Base-by-base conservation (phyloP, 192 early-diverging fungal species). In the Coemansia nantahalensis region DNA sequence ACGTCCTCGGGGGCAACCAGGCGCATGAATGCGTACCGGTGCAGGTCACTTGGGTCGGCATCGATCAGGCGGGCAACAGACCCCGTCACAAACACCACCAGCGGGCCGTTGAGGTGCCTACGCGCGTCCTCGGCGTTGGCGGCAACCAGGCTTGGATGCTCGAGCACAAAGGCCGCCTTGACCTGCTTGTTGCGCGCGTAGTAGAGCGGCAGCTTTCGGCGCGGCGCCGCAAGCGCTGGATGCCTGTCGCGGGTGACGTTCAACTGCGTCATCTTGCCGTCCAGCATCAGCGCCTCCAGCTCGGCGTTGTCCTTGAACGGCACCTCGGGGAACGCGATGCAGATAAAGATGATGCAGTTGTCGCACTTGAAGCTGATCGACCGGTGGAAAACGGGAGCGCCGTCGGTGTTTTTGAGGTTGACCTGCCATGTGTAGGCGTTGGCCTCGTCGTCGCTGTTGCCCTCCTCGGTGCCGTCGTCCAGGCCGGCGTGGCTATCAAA, bases 21-120 rank as follows among this genome's bases (percentile, higher is more conserved):
- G 50, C 51, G 35, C 33, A 65, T 33, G 44, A 65, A 65, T 14
- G 62, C 54, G 22, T 38, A 56, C 37, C 54, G 43, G 43, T 57
- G 21, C 10, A 65, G 13, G 33, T 65, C 64, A 18, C 48, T 38
- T 1, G 56, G 54, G 31, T 67, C 64, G 10, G 64, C 64, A 9
- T 67, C 64, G 5, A 67, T 52, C 0, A 67, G 51, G 21, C n/a
- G n/a, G n/a, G n/a, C n/a, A n/a, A n/a, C n/a, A n/a, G n/a, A n/a
- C n/a, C n/a, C n/a, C n/a, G n/a, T n/a, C n/a, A n/a, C n/a, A n/a
- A n/a, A n/a, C n/a, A n/a, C n/a, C n/a, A n/a, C n/a, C n/a, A n/a
- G n/a, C 47, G 43, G 30, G 58, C 40, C 8, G 63, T 3, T 44
- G 2, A 45, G 54, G 45, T 44, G 53, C 26, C 56, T 24, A 12